A percentile compares a stretch with the other conserved stretches of the same genome.
Conservation (phyloP, 2,329 filamentous ascomycete genomes). For the Aureobasidium sp. region DNA sequence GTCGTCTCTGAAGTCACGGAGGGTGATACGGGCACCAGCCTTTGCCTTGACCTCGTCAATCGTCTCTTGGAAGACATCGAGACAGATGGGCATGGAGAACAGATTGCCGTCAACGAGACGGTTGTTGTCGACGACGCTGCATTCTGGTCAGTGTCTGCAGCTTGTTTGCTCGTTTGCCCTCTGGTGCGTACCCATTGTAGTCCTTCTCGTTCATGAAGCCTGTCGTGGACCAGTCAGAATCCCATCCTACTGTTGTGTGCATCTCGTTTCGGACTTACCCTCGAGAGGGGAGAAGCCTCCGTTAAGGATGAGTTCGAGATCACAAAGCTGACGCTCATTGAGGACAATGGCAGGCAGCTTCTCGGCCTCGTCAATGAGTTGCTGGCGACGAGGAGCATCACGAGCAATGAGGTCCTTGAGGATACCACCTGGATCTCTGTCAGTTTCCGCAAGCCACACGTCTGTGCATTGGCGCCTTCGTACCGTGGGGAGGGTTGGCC, state of each 20-base stretch:
- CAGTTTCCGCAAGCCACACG: slow-evolving; percentile 16
- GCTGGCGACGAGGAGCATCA: slow-evolving; percentile 72
- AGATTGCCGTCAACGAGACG: slow-evolving; percentile 82
- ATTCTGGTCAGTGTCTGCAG: slow-evolving; percentile 25
- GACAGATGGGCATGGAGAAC: slow-evolving; percentile 94
- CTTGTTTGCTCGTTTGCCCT: background rate
- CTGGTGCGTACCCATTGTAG: slow-evolving; percentile 69
- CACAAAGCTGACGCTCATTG: slow-evolving; percentile 91
- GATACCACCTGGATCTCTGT: slow-evolving; percentile 59
- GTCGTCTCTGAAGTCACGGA: slow-evolving; percentile 94
- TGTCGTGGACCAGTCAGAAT: slow-evolving; percentile 33
- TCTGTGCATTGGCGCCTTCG: slow-evolving; percentile 11
- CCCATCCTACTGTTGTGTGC: too few relatives aligned
- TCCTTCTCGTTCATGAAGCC: slow-evolving; percentile 97
- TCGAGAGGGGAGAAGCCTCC: slow-evolving; percentile 97
- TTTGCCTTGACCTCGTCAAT: slow-evolving; percentile 72
- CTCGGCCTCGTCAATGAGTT: slow-evolving; percentile 81
- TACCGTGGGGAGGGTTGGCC: slow-evolving; percentile 48
- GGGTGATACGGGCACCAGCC: slow-evolving; percentile 72
- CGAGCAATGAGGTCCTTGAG: slow-evolving; percentile 97
- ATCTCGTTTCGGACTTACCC: slow-evolving; percentile 54
- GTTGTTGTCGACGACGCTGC: slow-evolving; percentile 78
- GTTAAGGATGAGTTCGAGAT: slow-evolving; percentile 94
- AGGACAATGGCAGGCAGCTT: slow-evolving; percentile 76
- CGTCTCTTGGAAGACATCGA: slow-evolving; percentile 70